These are phyloP conservation scores for Osmanthus fragrans DNA, from an alignment of 257 asterid species.

Conservation along the genomic window DNA sequence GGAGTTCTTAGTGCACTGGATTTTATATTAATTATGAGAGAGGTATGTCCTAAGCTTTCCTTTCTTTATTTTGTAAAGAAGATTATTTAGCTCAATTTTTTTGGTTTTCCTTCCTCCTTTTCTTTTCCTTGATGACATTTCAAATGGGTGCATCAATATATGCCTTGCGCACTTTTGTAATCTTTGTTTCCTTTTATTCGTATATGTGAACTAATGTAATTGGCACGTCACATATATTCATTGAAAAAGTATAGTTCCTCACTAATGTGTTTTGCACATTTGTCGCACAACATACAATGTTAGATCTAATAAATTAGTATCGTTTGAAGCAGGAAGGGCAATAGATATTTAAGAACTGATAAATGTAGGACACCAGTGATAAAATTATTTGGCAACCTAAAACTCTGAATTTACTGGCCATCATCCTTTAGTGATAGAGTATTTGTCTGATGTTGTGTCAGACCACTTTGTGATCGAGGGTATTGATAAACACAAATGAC, in stretches of 20 bases:
- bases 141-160: neutral
- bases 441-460: neutral
- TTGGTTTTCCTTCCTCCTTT: neutral
- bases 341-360: neutral
- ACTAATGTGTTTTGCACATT: neutral
- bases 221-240: neutral
- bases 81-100: neutral
- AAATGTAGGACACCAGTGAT: neutral
- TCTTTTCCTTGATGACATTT: neutral
- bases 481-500: neutral
- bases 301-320: neutral
- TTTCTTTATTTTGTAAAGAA: conserved; percentile 7
- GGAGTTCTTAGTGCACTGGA: conserved; percentile 90
- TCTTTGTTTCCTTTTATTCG: conserved; percentile 1
- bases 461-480: neutral
- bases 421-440: neutral
- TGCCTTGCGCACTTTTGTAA: neutral
- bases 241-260: neutral
- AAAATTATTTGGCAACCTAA: neutral
- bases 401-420: neutral
- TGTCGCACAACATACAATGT: neutral
- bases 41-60: conserved; percentile 47
- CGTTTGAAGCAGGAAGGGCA: neutral
- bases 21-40: conserved; percentile 88
- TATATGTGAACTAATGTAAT: neutral